phyloP scores from a whole-genome alignment of 352 stramenopile species.

The Pythium grandisporangium region DNA sequence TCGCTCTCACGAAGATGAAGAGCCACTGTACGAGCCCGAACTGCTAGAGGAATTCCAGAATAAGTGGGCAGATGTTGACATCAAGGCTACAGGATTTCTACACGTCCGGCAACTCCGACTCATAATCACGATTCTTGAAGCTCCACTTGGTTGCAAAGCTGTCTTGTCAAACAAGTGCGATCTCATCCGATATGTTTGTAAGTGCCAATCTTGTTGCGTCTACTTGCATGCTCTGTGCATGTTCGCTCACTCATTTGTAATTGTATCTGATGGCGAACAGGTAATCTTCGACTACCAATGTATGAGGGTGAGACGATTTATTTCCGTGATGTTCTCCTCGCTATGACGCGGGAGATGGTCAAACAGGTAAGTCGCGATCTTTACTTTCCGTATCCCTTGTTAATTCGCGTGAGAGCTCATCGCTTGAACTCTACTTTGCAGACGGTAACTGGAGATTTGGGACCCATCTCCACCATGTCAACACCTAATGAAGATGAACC shows the following conservation, averaged over 20 bases:
- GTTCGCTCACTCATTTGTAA: constrained; percentile 2
- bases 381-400: too few relatives aligned
- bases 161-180: constrained; percentile 27
- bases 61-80: constrained; percentile 87
- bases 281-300: constrained; percentile 59
- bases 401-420: too few relatives aligned
- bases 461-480: constrained; percentile 33
- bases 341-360: constrained; percentile 72
- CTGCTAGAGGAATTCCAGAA: constrained; percentile 85
- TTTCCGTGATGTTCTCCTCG: constrained; percentile 83
- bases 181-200: constrained; percentile 55
- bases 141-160: constrained; percentile 59
- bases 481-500: constrained; percentile 20
- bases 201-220: too few relatives aligned
- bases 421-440: too few relatives aligned
- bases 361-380: constrained; percentile 54
- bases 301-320: constrained; percentile 79
- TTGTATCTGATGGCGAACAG: constrained; percentile 18
- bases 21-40: constrained; percentile 80
- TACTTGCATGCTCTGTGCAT: too few relatives aligned
- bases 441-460: constrained; percentile 25
- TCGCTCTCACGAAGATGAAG: constrained; percentile 74
- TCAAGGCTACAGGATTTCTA: constrained; percentile 78
- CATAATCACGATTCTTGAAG: constrained; percentile 68
- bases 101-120: constrained; percentile 54